Percentiles rank a stretch among this genome's conserved stretches.
These are phyloP conservation scores for Clonostachys chloroleuca DNA, from an alignment of 2,329 filamentous ascomycete genomes.

Conservation along the genomic window DNA sequence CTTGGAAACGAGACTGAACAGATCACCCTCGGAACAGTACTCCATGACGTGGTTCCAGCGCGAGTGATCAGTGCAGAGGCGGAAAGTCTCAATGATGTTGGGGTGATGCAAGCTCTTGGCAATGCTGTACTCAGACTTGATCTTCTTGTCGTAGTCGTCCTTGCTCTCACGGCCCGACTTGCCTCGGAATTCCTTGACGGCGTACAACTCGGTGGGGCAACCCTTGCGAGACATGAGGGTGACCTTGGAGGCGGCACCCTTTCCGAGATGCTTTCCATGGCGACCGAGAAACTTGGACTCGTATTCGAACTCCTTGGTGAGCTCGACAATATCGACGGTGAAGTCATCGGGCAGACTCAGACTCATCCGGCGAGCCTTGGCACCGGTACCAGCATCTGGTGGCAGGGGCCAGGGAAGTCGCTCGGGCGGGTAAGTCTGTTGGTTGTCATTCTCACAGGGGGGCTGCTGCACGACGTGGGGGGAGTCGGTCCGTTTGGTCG, in stretches of 20 bases:
- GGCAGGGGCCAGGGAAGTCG: slow-evolving; percentile 54
- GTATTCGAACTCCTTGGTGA: slow-evolving; percentile 67
- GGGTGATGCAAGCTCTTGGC: slow-evolving; percentile 81
- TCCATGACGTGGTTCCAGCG: slow-evolving; percentile 94
- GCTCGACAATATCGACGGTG: slow-evolving; percentile 63
- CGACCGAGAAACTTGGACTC: slow-evolving; percentile 67
- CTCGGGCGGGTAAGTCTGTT: slow-evolving; percentile 24
- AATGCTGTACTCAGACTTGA: slow-evolving; percentile 87
- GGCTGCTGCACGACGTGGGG: slow-evolving; percentile 7
- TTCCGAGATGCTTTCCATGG: slow-evolving; percentile 72
- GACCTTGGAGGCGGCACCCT: slow-evolving; percentile 79
- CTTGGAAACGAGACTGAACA: slow-evolving; percentile 71
- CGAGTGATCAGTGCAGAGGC: slow-evolving; percentile 68
- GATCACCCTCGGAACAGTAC: slow-evolving; percentile 77
- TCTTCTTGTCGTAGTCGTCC: slow-evolving; percentile 79
- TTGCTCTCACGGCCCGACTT: slow-evolving; percentile 65
- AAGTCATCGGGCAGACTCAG: slow-evolving; percentile 71
- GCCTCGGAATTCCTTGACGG: slow-evolving; percentile 82
- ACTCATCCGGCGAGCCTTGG: slow-evolving; percentile 76
- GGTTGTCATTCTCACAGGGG: slow-evolving; percentile 13
- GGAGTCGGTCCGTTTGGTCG: slow-evolving; percentile 18
- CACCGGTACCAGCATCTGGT: slow-evolving; percentile 66
- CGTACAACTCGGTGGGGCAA: slow-evolving; percentile 61
- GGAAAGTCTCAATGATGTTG: slow-evolving; percentile 79
- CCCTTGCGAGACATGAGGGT: slow-evolving; percentile 74